phyloP scores from a whole-genome alignment of 106 monocot genomes.

The Iris macrosiphon region DNA sequence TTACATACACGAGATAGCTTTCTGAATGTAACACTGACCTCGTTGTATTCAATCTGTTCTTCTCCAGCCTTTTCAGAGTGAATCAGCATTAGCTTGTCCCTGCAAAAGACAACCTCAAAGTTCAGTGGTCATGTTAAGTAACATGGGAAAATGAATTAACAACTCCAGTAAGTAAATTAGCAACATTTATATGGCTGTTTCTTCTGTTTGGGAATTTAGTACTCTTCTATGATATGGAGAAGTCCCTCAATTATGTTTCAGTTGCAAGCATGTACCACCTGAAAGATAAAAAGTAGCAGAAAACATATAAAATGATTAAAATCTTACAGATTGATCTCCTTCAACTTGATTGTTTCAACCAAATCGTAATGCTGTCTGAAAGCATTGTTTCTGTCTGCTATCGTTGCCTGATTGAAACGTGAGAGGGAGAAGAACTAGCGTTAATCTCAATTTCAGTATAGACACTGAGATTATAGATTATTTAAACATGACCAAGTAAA shows the following conservation, averaged over 20 bases:
- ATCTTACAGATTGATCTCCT: slow-evolving; percentile 84
- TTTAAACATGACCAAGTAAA: too few relatives aligned
- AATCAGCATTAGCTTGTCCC: slow-evolving; percentile 70
- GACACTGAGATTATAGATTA: too few relatives aligned
- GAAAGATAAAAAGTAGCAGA: not conserved
- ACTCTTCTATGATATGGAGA: not conserved
- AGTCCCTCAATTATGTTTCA: too few relatives aligned
- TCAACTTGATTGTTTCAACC: slow-evolving; percentile 64
- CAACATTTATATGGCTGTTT: too few relatives aligned
- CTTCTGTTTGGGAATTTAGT: too few relatives aligned
- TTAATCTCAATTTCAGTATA: too few relatives aligned
- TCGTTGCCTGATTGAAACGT: slow-evolving; percentile 51
- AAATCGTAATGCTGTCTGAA: slow-evolving; percentile 80
- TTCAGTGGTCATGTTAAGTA: not conserved
- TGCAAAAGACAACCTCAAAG: slow-evolving; percentile 13
- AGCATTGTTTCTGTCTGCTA: slow-evolving; percentile 82
- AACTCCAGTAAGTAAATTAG: not conserved
- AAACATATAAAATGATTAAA: not conserved
- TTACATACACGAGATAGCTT: not conserved
- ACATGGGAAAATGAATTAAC: not conserved
- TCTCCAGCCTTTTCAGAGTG: slow-evolving; percentile 68
- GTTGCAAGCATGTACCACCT: not conserved
- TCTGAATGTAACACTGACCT: slow-evolving; percentile 29
- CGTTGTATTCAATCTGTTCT: slow-evolving; percentile 68
- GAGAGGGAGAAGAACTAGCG: not conserved